Percentiles rank a stretch among this genome's conserved stretches.
Conservation (phyloP, 257 asterid genomes). For the Nicotiana benthamiana region DNA sequence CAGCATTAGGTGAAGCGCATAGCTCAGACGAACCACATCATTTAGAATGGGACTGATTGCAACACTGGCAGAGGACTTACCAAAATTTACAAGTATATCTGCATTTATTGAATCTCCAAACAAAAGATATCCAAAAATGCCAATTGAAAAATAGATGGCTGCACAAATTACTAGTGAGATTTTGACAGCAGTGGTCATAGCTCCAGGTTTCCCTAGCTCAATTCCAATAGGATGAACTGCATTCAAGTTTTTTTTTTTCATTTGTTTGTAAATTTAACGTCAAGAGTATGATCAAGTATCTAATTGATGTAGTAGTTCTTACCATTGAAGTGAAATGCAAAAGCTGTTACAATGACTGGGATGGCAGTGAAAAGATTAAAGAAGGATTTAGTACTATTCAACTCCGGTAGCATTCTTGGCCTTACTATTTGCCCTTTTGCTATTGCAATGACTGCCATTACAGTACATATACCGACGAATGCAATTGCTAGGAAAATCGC, state of each 20-base stretch:
- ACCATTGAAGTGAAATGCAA: slow-evolving; percentile 9
- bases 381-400: not conserved
- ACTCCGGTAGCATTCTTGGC: slow-evolving; percentile 2
- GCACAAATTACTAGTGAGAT: slow-evolving; percentile 63
- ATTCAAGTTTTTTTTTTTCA: not conserved
- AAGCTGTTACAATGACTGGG: slow-evolving; percentile 69
- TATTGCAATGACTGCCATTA: slow-evolving; percentile 40
- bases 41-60: slow-evolving; percentile 41
- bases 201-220: slow-evolving; percentile 70
- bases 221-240: slow-evolving; percentile 89
- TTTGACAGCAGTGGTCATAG: slow-evolving; percentile 61
- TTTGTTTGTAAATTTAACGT: not conserved
- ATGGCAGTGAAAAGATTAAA: slow-evolving; percentile 1
- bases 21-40: slow-evolving; percentile 62
- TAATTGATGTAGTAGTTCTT: not conserved
- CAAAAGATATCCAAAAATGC: slow-evolving; percentile 86
- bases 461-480: slow-evolving; percentile 80
- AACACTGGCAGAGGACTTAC: slow-evolving; percentile 35
- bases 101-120: slow-evolving; percentile 85
- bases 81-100: slow-evolving; percentile 87
- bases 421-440: not conserved
- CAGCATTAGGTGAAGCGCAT: slow-evolving; percentile 75
- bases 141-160: slow-evolving; percentile 60
- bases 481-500: slow-evolving; percentile 34
- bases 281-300: not conserved